These are phyloP conservation scores for Arachnomyces sp. DNA, from an alignment of 2,329 filamentous ascomycete species.

Conservation along the genomic window DNA sequence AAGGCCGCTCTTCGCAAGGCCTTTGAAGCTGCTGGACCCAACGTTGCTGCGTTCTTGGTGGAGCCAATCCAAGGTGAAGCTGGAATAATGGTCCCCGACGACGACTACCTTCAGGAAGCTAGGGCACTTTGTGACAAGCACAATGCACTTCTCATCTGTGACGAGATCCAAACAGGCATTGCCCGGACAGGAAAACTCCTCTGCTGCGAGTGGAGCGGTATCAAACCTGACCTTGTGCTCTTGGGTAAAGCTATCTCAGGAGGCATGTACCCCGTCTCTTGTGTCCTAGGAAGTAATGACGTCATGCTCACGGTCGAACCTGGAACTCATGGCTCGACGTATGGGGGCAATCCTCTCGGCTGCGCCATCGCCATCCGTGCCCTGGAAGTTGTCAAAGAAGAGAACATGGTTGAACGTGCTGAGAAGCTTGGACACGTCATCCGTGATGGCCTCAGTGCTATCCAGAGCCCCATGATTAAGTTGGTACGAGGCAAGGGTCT, in stretches of 20 bases:
- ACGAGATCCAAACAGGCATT: slow-evolving; percentile 98
- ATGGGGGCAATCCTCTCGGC: slow-evolving; percentile 91
- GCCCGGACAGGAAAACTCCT: slow-evolving; percentile 90
- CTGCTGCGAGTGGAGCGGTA: slow-evolving; percentile 86
- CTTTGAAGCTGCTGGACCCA: slow-evolving; percentile 70
- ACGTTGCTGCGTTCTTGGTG: slow-evolving; percentile 86
- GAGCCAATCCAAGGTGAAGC: slow-evolving; percentile 98
- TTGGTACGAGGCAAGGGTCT: slow-evolving; percentile 84
- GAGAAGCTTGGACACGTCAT: slow-evolving; percentile 75
- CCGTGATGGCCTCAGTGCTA: slow-evolving; percentile 65
- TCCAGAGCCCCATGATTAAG: slow-evolving; percentile 75
- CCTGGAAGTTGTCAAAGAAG: slow-evolving; percentile 87
- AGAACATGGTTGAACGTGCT: slow-evolving; percentile 75
- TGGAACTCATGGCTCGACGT: slow-evolving; percentile 96
- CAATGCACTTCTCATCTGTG: slow-evolving; percentile 92
- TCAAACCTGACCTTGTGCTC: slow-evolving; percentile 91
- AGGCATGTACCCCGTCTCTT: slow-evolving; percentile 98
- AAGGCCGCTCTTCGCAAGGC: slow-evolving; percentile 70
- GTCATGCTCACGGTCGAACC: slow-evolving; percentile 95
- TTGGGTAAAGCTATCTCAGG: slow-evolving; percentile 97
- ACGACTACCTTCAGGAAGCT: slow-evolving; percentile 74
- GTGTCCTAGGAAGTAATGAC: slow-evolving; percentile 78
- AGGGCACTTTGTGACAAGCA: slow-evolving; percentile 85
- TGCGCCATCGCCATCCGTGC: slow-evolving; percentile 94
- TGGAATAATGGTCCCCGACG: slow-evolving; percentile 88